phyloP scores from a whole-genome alignment of 1,139 yeast genomes.

The Hanseniaspora gamundiae region DNA sequence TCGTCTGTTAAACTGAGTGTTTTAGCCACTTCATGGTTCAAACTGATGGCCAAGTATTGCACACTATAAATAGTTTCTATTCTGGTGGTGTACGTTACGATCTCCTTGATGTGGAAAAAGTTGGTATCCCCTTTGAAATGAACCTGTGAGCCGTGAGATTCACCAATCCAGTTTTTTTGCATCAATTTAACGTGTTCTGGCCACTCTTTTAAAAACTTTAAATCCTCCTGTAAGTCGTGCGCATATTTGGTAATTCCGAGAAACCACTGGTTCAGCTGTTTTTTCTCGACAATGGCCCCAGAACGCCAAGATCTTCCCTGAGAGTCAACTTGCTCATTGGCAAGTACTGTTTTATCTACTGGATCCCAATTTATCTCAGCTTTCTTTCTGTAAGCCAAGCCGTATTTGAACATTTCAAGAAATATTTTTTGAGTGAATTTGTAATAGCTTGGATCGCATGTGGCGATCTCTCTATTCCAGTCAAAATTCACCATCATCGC shows the following conservation, averaged over 20 bases:
- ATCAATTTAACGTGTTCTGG: conserved; percentile 78
- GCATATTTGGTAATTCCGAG: conserved; percentile 80
- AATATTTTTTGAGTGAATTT: conserved; percentile 87
- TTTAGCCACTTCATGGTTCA: conserved; percentile 6
- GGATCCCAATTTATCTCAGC: conserved; percentile 98
- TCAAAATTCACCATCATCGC: conserved; percentile 78
- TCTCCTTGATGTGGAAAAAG: conserved; percentile 6
- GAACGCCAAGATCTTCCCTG: conserved; percentile 93
- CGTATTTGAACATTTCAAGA: conserved; percentile 54
- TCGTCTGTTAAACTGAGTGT: conserved; percentile 28
- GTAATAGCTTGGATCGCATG: conserved; percentile 81
- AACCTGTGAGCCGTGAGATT: conserved; percentile 69
- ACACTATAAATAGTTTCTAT: conserved; percentile 79
- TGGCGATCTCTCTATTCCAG: conserved; percentile 86
- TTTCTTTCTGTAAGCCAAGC: conserved; percentile 71
- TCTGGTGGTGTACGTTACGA: conserved; percentile 70
- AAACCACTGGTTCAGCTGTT: conserved; percentile 80
- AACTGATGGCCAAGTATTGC: conserved; percentile 58
- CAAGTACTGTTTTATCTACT: conserved; percentile 81
- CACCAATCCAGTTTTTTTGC: conserved; percentile 94
- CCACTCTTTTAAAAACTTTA: conserved; percentile 56
- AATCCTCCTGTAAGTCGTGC: conserved; percentile 47
- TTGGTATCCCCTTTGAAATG: conserved; percentile 25
- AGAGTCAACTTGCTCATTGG: conserved; percentile 91
- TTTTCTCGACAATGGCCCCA: conserved; percentile 85